These are phyloP conservation scores for Podaxis sp. DNA, from an alignment of 768 basidiomycete species.

Conservation along the genomic window DNA sequence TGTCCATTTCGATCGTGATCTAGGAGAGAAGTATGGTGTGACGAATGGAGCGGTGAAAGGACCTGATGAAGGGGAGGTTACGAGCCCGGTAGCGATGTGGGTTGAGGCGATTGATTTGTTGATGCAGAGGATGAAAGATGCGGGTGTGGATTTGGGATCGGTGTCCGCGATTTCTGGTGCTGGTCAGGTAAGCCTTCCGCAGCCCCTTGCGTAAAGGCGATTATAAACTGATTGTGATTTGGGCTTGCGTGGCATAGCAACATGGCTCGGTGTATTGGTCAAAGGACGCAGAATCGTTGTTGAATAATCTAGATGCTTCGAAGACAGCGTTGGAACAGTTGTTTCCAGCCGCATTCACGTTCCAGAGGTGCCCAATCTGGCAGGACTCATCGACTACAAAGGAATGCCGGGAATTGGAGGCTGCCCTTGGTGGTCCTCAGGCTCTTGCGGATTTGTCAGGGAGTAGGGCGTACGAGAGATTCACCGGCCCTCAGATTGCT, in stretches of 20 bases:
- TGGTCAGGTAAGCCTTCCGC: slow-evolving; percentile 52
- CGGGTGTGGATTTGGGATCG: slow-evolving; percentile 52
- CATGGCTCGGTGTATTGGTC: slow-evolving; percentile 89
- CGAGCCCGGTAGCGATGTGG: slow-evolving; percentile 80
- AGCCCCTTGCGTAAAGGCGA: background rate
- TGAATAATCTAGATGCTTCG: slow-evolving; percentile 49
- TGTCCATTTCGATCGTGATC: slow-evolving; percentile 77
- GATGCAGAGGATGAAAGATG: slow-evolving; percentile 53
- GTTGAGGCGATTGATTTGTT: slow-evolving; percentile 82
- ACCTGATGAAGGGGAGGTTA: slow-evolving; percentile 67
- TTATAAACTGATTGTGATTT: background rate
- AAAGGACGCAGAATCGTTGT: slow-evolving; percentile 39
- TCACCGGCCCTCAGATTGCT: slow-evolving; percentile 83
- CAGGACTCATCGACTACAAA: slow-evolving; percentile 82
- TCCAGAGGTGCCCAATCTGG: slow-evolving; percentile 76
- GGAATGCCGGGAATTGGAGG: slow-evolving; percentile 70
- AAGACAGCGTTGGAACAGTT: slow-evolving; percentile 57
- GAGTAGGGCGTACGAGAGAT: slow-evolving; percentile 81
- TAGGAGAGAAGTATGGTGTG: slow-evolving; percentile 59
- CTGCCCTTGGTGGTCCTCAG: slow-evolving; percentile 63
- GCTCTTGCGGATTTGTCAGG: slow-evolving; percentile 73
- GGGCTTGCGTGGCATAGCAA: slow-evolving; percentile 46
- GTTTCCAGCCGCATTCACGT: slow-evolving; percentile 59
- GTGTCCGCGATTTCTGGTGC: slow-evolving; percentile 72
- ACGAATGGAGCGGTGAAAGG: slow-evolving; percentile 63